Evolutionary conservation across 2,329 filamentous ascomycete genomes (phyloP), one percentile per base, ranked within the genome.

Genomic region (Metarhizium humberi): DNA sequence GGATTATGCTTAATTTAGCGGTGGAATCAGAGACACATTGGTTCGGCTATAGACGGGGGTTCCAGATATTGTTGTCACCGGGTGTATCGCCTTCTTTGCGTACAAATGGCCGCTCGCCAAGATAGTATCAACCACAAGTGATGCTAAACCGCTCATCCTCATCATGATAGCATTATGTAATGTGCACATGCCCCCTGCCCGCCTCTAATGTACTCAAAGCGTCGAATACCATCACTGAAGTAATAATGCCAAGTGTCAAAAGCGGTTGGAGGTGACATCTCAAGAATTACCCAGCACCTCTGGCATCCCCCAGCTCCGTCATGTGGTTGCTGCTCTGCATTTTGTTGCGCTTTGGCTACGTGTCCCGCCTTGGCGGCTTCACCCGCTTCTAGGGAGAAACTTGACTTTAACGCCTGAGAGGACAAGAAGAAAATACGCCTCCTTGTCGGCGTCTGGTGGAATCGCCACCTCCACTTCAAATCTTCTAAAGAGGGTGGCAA

Each of bases 341-440:
- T 45, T 20, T 6, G 1, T 25, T 16, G n/a, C n/a, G 14, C 38
- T 16, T 14, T 25, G 3, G 7, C 16, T 50, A 3, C 29, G 36
- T 25, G 7, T 36, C 32, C 32, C 32, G 32, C 7, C 32, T n/a
- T 14, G 32, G 13, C 45, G 2, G 2, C 5, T 3, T 38, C 16
- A 40, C 18, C 34, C n/a, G 18, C 30, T 16, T 13, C 48, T 40
- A 16, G 51, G 14, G 30, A 56, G 60, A 40, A 80, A 79, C 0
- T 67, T 65, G 1, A 62, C 75, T 58, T 65, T 74, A 3, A 75
- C 73, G 0, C 76, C 77, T 0, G 73, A 76, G 60, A 79, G 57
- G 73, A 80, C 78, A 1, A 76, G 77, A 64, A 81, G 64, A 55
- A 80, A 81, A 54, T 80, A 80, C 8, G 73, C 73, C 2, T 67